phyloP scores from a whole-genome alignment of 768 basidiomycete species.

The Termitomyces eurrhizus region DNA sequence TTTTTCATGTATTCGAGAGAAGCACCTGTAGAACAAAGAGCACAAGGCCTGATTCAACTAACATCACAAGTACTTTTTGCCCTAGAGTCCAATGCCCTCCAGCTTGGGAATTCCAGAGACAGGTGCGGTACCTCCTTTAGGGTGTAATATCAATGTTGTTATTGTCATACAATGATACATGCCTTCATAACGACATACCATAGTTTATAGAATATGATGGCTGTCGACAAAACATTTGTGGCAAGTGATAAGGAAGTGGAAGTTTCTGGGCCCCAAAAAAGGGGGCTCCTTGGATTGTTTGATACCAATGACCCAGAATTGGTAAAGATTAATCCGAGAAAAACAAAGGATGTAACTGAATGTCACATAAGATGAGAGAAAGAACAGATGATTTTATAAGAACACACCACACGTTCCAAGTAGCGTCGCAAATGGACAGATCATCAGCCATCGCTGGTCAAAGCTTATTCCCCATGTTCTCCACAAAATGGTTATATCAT shows the following conservation, averaged over 20 bases:
- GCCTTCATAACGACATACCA: neutral
- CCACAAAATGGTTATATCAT: neutral
- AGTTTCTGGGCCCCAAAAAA: neutral
- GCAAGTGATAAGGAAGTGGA: neutral
- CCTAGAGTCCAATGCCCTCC: neutral
- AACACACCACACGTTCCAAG: neutral
- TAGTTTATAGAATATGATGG: neutral
- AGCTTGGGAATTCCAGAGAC: neutral
- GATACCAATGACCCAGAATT: neutral
- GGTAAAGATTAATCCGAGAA: neutral
- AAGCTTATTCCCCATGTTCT: neutral
- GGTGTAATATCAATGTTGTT: neutral
- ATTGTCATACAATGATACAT: neutral
- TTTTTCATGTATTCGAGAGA: neutral
- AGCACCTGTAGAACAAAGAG: neutral
- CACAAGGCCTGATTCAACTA: neutral
- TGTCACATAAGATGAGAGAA: neutral
- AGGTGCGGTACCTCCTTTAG: neutral
- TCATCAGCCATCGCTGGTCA: neutral
- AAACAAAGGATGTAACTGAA: neutral
- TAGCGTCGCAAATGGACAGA: neutral
- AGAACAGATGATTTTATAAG: neutral
- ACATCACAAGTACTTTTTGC: neutral
- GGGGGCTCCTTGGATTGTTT: neutral
- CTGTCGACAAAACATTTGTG: neutral